Evolutionary conservation across 495 filamentous ascomycete species (phyloP).

Genomic region (Pseudoneurospora amorphoporcata): DNA sequence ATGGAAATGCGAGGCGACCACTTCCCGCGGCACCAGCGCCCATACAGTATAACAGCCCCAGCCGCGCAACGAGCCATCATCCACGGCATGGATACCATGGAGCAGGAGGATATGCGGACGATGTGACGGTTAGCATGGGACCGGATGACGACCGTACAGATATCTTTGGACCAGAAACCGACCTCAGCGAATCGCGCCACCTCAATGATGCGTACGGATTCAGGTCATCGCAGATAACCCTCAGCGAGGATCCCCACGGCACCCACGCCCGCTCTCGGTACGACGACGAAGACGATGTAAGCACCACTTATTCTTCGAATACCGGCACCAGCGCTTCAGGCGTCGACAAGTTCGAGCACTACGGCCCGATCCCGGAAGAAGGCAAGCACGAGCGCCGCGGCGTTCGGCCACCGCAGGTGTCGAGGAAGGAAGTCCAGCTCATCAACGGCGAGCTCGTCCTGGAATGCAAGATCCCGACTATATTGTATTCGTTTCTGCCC

Average conservation of each 20-base stretch:
- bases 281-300: background rate
- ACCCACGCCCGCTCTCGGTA: slow-evolving; percentile 5
- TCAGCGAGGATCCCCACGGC: slow-evolving; percentile 26
- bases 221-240: slow-evolving; percentile 47
- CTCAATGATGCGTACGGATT: slow-evolving; percentile 53
- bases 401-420: slow-evolving; percentile 77
- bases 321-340: background rate
- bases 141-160: slow-evolving; percentile 53
- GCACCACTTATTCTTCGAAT: background rate
- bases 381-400: slow-evolving; percentile 76
- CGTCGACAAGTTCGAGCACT: slow-evolving; percentile 48
- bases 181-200: slow-evolving; percentile 31
- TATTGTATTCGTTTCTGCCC: slow-evolving; percentile 89
- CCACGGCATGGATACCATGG: background rate
- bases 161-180: slow-evolving; percentile 59
- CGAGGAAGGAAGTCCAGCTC: slow-evolving; percentile 86
- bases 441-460: slow-evolving; percentile 96
- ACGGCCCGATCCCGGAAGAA: slow-evolving; percentile 69
- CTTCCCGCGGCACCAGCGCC: slow-evolving; percentile 90
- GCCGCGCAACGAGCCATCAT: background rate
- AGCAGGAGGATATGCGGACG: slow-evolving; percentile 28
- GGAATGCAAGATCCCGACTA: slow-evolving; percentile 98
- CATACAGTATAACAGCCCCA: slow-evolving; percentile 26
- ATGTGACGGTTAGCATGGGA: slow-evolving; percentile 48
- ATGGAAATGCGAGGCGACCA: slow-evolving; percentile 77